Evolutionary conservation across 331 rosid genomes (phyloP).

Genomic region (Malus hybrid): DNA sequence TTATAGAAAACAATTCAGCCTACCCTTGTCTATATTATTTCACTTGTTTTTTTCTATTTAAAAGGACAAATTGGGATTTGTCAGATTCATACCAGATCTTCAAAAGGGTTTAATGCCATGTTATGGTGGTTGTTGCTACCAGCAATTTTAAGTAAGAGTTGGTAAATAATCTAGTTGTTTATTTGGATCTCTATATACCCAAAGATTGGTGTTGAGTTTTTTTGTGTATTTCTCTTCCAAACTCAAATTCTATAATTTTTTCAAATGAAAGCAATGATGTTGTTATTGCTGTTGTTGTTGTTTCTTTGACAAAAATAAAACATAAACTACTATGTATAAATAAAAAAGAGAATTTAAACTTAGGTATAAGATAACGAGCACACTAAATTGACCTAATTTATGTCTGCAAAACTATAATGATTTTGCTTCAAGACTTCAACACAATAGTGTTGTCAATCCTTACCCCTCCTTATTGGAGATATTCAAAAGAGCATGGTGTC

Average conservation of each 20-base stretch:
- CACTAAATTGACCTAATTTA: too few species aligned
- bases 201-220: not conserved
- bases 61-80: slow-evolving; percentile 8
- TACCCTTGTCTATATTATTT: too few species aligned
- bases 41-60: not conserved
- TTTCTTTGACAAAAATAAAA: too few species aligned
- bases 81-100: slow-evolving; percentile 10
- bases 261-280: not conserved
- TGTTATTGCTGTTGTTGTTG: too few species aligned
- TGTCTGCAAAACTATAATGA: too few species aligned
- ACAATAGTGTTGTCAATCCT: not conserved
- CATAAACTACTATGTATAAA: too few species aligned
- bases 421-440: not conserved
- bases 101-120: not conserved
- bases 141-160: slow-evolving; percentile 1
- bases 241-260: not conserved
- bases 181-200: not conserved
- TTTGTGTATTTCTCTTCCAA: not conserved
- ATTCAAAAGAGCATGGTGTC: not conserved
- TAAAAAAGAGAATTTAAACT: too few species aligned
- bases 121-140: slow-evolving; percentile 4
- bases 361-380: too few species aligned
- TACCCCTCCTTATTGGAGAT: not conserved
- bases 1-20: too few species aligned
- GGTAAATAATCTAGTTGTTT: not conserved